Conservation (phyloP, 306 rosid genomes). For the Gleditsia sinensis region DNA sequence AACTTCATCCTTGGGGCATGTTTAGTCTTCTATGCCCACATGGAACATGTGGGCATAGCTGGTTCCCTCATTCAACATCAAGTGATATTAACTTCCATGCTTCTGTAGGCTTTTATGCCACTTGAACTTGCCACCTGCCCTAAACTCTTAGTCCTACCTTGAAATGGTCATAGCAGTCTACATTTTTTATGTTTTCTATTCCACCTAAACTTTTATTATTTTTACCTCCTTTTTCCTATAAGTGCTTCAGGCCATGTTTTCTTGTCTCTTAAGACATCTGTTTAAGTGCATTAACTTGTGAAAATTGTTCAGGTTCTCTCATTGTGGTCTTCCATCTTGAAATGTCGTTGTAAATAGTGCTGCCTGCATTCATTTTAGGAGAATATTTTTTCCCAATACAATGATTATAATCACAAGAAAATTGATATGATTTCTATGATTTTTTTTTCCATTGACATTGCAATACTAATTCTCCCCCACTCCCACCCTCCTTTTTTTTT, state of each 20-base stretch:
- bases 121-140: neutral
- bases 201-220: neutral
- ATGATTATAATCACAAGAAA: neutral
- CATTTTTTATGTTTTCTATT: neutral
- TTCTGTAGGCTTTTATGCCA: neutral
- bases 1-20: neutral
- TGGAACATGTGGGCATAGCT: neutral
- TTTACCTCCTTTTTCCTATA: neutral
- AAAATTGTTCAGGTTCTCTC: neutral
- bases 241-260: conserved; percentile 1
- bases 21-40: neutral
- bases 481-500: neutral
- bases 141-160: neutral
- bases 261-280: neutral
- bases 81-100: neutral
- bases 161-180: neutral
- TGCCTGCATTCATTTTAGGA: neutral
- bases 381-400: neutral
- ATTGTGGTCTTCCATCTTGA: neutral
- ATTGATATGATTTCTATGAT: neutral
- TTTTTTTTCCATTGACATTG: neutral
- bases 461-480: conserved; percentile 14
- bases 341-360: neutral
- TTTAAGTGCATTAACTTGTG: neutral
- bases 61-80: neutral